These are phyloP conservation scores for Alternaria brassicicola DNA, from an alignment of 2,329 filamentous ascomycete species.

Conservation along the genomic window DNA sequence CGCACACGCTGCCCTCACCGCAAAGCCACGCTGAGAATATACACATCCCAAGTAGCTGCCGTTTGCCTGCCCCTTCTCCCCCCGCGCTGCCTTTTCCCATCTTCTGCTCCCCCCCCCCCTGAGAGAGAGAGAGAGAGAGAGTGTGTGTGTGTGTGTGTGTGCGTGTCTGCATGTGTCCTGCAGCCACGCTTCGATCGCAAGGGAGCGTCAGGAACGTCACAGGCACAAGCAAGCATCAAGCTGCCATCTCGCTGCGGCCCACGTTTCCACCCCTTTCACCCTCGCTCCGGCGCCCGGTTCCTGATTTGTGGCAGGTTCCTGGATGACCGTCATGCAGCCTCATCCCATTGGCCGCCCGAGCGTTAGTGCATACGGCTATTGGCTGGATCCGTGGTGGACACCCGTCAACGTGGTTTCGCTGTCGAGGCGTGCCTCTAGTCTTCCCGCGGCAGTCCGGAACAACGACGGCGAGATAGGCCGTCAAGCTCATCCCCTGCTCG, in stretches of 20 bases:
- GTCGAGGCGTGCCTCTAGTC: conserved; percentile 38
- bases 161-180: background rate
- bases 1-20: conserved; percentile 10
- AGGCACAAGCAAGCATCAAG: conserved; percentile 23
- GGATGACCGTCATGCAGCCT: conserved; percentile 40
- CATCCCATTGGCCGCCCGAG: conserved; percentile 29
- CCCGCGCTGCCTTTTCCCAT: conserved; percentile 6
- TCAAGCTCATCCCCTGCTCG: conserved; percentile 23
- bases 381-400: conserved; percentile 22
- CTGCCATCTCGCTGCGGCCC: conserved; percentile 26
- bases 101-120: background rate
- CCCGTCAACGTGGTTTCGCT: conserved; percentile 40
- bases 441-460: conserved; percentile 38
- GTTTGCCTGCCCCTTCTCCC: background rate
- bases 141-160: too few species aligned
- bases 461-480: conserved; percentile 29
- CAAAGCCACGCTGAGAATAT: conserved; percentile 8
- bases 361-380: conserved; percentile 23
- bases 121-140: too few species aligned
- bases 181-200: conserved; percentile 2
- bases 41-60: background rate
- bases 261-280: conserved; percentile 26
- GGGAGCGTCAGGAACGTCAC: conserved; percentile 14
- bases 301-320: conserved; percentile 40
- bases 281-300: conserved; percentile 29